Evolutionary conservation across 805 yeast species (phyloP).

Genomic region (Yamadazyma olivae): DNA sequence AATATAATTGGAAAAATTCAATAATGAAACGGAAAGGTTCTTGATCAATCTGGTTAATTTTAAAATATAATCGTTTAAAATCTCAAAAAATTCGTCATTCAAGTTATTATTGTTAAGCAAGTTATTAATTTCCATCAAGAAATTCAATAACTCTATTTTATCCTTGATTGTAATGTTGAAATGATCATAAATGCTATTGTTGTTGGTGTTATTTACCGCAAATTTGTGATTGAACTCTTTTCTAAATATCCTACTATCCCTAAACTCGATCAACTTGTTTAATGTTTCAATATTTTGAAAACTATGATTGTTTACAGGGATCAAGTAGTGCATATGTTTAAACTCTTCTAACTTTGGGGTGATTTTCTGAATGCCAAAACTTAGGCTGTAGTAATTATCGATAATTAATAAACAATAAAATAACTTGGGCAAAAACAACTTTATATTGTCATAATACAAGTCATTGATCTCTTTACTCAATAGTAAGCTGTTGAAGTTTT

Average conservation of each 20-base stretch:
- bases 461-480: slow-evolving; percentile 14
- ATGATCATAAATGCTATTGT: slow-evolving; percentile 8
- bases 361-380: slow-evolving; percentile 29
- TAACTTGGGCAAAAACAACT: slow-evolving; percentile 38
- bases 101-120: slow-evolving; percentile 9
- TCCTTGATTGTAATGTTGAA: slow-evolving; percentile 28
- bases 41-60: slow-evolving; percentile 38
- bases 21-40: slow-evolving; percentile 26
- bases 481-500: slow-evolving; percentile 38
- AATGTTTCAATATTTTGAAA: slow-evolving; percentile 13
- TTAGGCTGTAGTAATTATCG: slow-evolving; percentile 29
- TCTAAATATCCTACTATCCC: slow-evolving; percentile 13
- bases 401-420: slow-evolving; percentile 44
- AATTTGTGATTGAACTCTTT: slow-evolving; percentile 13
- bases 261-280: slow-evolving; percentile 12
- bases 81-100: slow-evolving; percentile 19
- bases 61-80: slow-evolving; percentile 33
- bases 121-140: slow-evolving; percentile 28
- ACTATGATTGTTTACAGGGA: slow-evolving; percentile 13
- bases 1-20: slow-evolving; percentile 26
- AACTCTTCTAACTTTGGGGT: slow-evolving; percentile 1
- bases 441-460: slow-evolving; percentile 21
- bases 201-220: slow-evolving; percentile 1
- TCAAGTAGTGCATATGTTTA: slow-evolving; percentile 7
- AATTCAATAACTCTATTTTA: slow-evolving; percentile 35